phyloP scores from a whole-genome alignment of 2,329 filamentous ascomycete genomes.

The Diaporthe sp. region DNA sequence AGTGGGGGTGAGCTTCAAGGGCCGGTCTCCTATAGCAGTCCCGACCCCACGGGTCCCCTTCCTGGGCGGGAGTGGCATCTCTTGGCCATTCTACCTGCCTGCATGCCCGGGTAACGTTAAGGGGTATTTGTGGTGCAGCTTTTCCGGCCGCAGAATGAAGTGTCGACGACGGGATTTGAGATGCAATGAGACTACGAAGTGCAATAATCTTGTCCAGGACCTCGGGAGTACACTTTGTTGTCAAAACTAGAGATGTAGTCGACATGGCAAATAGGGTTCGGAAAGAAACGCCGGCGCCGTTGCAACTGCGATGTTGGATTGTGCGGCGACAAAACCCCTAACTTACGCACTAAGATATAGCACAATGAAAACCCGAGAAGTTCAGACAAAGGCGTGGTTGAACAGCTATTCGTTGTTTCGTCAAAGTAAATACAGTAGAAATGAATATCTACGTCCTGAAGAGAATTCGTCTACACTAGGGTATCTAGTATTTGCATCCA shows the following conservation, averaged over 20 bases:
- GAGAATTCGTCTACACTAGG: not conserved
- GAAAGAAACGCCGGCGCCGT: not conserved
- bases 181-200: not conserved
- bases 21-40: not conserved
- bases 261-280: not conserved
- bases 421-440: not conserved
- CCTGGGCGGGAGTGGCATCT: not conserved
- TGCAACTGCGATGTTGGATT: not conserved
- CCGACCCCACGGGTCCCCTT: not conserved
- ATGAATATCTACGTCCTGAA: not conserved
- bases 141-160: not conserved
- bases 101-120: not conserved
- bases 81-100: not conserved
- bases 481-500: not conserved
- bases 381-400: not conserved
- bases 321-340: not conserved
- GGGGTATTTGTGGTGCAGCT: not conserved
- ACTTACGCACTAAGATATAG: not conserved
- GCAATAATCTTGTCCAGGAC: not conserved
- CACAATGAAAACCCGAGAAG: not conserved
- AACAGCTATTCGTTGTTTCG: not conserved
- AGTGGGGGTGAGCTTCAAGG: not conserved
- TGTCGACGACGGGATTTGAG: not conserved
- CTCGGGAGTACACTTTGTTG: not conserved
- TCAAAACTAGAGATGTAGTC: too few relatives aligned